Conservation (phyloP, 2,329 filamentous ascomycete species). For the Blumeriella jaapii region DNA sequence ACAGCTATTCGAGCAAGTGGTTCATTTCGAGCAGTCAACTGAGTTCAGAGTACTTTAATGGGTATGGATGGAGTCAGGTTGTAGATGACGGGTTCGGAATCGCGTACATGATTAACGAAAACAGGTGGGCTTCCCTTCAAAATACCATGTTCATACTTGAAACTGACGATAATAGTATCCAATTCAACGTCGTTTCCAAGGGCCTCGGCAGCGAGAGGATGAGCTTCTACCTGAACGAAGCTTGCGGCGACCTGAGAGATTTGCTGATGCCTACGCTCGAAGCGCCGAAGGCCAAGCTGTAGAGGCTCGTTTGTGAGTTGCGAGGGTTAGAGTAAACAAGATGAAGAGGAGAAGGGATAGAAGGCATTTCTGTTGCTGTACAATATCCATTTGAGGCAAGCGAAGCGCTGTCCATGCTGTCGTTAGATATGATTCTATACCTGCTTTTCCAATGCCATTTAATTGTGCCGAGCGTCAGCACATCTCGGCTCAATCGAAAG, state of each 20-base stretch:
- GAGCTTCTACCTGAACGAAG: slow-evolving; percentile 93
- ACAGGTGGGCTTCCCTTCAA: slow-evolving; percentile 49
- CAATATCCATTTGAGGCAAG: too few relatives aligned
- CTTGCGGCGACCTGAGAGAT: slow-evolving; percentile 79
- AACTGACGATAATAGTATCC: slow-evolving; percentile 49
- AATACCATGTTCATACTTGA: too few relatives aligned
- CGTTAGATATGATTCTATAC: too few relatives aligned
- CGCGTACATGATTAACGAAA: slow-evolving; percentile 99
- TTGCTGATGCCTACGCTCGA: slow-evolving; percentile 72
- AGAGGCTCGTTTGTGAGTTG: too few relatives aligned
- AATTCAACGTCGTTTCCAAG: slow-evolving; percentile 98
- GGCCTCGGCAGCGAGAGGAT: slow-evolving; percentile 80
- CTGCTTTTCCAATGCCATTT: too few relatives aligned
- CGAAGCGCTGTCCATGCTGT: too few relatives aligned
- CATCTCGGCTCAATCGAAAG: too few relatives aligned
- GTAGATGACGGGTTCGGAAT: slow-evolving; percentile 94
- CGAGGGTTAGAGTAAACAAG: too few relatives aligned
- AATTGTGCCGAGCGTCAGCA: too few relatives aligned
- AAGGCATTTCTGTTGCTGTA: neutral
- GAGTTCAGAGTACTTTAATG: slow-evolving; percentile 95
- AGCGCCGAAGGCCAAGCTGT: slow-evolving; percentile 78
- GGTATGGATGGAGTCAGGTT: slow-evolving; percentile 97
- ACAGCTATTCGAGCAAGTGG: slow-evolving; percentile 74
- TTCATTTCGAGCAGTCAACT: slow-evolving; percentile 82
- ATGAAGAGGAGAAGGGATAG: neutral